Percentiles rank a stretch among this genome's conserved stretches.
phyloP scores from a whole-genome alignment of 2,329 filamentous ascomycete species.

The Phyllosticta citribraziliensis region DNA sequence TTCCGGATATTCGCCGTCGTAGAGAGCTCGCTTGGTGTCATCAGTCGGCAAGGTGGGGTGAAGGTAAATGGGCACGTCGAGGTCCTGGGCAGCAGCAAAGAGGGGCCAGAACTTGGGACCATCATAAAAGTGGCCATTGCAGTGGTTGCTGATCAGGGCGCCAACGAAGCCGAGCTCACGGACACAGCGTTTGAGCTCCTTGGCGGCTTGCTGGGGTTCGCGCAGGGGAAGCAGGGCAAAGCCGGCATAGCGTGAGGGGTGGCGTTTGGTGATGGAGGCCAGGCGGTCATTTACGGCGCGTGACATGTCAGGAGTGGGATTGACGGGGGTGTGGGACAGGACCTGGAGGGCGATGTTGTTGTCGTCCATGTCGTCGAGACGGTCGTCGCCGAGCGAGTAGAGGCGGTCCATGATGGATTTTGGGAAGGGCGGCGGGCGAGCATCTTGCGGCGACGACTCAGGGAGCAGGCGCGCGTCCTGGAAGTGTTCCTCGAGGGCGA shows the following conservation, averaged over 20 bases:
- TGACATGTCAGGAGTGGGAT: slow-evolving; percentile 6
- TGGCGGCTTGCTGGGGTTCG: slow-evolving; percentile 22
- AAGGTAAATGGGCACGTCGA: slow-evolving; percentile 26
- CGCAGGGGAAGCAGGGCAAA: slow-evolving; percentile 32
- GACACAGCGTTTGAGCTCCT: slow-evolving; percentile 21
- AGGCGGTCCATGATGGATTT: slow-evolving; percentile 5
- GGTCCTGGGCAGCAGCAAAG: slow-evolving; percentile 21
- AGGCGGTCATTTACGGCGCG: slow-evolving; percentile 7
- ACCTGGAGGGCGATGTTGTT: slow-evolving; percentile 9
- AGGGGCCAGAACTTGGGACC: slow-evolving; percentile 22
- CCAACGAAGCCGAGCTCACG: slow-evolving; percentile 48
- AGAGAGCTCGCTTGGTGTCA: slow-evolving; percentile 11
- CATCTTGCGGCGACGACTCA: slow-evolving; percentile 4
- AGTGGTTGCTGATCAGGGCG: slow-evolving; percentile 39
- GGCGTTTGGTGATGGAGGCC: slow-evolving; percentile 1
- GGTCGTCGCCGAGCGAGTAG: slow-evolving; percentile 8
- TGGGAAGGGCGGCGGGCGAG: not conserved
- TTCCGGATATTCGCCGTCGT: slow-evolving; percentile 22
- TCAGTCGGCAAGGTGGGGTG: slow-evolving; percentile 25
- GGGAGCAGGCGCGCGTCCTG: slow-evolving; percentile 4
- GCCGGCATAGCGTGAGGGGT: slow-evolving; percentile 30
- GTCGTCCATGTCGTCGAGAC: slow-evolving; percentile 6
- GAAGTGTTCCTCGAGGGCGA: slow-evolving; percentile 8
- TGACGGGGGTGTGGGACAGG: slow-evolving; percentile 8
- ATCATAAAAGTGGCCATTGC: slow-evolving; percentile 23